Evolutionary conservation across 805 yeast genomes (phyloP), one percentile per base, ranked within the genome.

Genomic region (Candida schatavii): DNA sequence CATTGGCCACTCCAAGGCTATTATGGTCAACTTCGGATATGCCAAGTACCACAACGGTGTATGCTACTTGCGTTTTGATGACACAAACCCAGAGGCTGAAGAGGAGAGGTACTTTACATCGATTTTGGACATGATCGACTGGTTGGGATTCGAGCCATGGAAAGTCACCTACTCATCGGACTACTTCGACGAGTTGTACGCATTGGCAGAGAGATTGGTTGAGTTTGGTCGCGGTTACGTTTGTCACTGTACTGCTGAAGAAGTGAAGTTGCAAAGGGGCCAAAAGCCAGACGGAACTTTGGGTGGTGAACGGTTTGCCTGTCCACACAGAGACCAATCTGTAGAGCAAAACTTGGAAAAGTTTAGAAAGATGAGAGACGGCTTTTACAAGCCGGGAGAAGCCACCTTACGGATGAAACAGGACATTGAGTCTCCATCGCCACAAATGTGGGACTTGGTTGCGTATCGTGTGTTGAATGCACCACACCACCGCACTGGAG

Each of bases 381-480:
- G 99, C 33, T 71, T 74, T 48, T 93, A 85, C 68, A 74, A 78
- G 51, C 89, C 89, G 32, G 98, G 98, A 50, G 87, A 88, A 64
- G 98, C 96, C 23, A 88, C 89, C 9, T 75, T 93, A 60, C 84
- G 99, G 70, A 93, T 93, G 98, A 91, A 91, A 63, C 97, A 88
- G 74, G 96, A 93, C 57, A 70, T 93, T 48, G 60, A 65, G 6
- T 85, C 93, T 14, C 96, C 97, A 48, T 86, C 88, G 49, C 99
- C 99, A 14, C 99, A 93, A 70, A 93, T 93, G 99, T 93, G 99
- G 99, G 99, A 93, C 68, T 76, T 93, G 50, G 93, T 93, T 47
- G 99, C 99, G 10, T 93, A 93, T 70, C 80, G 99, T 63, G 96
- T 93, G 3, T 74, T 93, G 54, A 77, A 91, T 54, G 89, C 96